Base-by-base conservation (phyloP, 441 rosid species). In the Gossypium laxum region DNA sequence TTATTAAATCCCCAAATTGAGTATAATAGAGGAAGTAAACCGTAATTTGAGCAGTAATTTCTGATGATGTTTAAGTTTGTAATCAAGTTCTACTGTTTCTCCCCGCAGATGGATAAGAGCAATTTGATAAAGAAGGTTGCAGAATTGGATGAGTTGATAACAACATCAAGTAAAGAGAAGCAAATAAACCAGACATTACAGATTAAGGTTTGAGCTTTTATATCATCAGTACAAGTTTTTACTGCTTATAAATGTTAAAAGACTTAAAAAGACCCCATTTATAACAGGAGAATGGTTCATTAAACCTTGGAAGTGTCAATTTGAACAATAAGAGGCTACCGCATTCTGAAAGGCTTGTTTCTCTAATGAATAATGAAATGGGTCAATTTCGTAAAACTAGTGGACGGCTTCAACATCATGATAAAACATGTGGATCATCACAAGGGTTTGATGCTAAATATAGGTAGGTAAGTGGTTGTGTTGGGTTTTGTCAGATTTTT, bases 141-240 rank as follows among this genome's bases (percentile, higher is more conserved):
- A 8, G 98, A 91, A 73, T 81, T 88, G 77, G 97, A 93, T 74
- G 91, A 75, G 51, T 74, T 85, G 79, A 80, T 88, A 76, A 74
- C 84, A 51, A 2, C 86, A 65, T 26, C 50, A 54, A 73, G 68
- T 47, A 74, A 71, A 77, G 83, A 80, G 32, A 78, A 79, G 74
- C 85, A 74, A 17, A 73, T 52, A 69, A 85, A 79, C 64, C 87
- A 79, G 60, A 74, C 70, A 59, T 71, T 66, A 15, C 85, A 77
- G 76, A 71, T 60, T 43, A 80, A 80, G 81, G 87, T 75, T 82
- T 2, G 79, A 67, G 24, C 75, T 61, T 65, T 30, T 34, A 1
- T 52, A 43, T 51, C 8, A 22, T 18, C 14, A 14, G 2, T 19
- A 12, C 18, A 12, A 19, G 57, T 8, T 47, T 24, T 60, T 47